Conservation (phyloP, 208 protist species). For the Zelonia costaricensis region DNA sequence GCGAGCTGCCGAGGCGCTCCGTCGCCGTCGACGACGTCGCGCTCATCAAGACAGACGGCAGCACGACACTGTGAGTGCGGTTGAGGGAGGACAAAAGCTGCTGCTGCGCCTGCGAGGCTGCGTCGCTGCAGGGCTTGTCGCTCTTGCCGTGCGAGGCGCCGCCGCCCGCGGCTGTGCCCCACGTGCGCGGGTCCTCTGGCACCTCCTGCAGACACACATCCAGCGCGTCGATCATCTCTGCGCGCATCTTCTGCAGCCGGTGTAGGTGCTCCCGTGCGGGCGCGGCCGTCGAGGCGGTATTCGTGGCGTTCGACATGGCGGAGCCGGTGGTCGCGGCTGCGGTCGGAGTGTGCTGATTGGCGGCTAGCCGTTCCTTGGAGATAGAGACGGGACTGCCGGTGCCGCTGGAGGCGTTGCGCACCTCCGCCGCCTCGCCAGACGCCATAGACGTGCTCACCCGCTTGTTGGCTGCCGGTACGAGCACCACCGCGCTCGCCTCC, state of each 20-base stretch:
- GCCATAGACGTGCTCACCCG: neutral
- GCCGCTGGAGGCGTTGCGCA: neutral
- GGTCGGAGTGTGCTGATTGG: neutral
- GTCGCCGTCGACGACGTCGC: neutral
- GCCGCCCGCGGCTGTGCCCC: neutral
- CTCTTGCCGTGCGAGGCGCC: neutral
- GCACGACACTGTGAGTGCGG: neutral
- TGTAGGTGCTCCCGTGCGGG: slow-evolving; percentile 7
- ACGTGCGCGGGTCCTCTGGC: slow-evolving; percentile 27
- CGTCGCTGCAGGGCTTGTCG: neutral
- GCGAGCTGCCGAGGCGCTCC: neutral
- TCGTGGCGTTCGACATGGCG: neutral
- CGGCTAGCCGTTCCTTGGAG: too few relatives aligned
- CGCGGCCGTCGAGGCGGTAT: neutral
- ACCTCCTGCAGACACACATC: slow-evolving; percentile 82
- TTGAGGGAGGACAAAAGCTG: too few relatives aligned
- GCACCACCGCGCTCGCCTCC: neutral
- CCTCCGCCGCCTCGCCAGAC: neutral
- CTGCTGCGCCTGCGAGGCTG: slow-evolving; percentile 12
- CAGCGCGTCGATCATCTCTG: slow-evolving; percentile 75
- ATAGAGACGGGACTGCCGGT: neutral
- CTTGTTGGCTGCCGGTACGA: too few relatives aligned
- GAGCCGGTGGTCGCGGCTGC: neutral
- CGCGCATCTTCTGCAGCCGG: slow-evolving; percentile 44
- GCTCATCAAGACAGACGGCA: slow-evolving; percentile 6